Evolutionary conservation across 805 yeast species (phyloP), one percentile per base, ranked within the genome.

Genomic region (Yamadazyma olivae): DNA sequence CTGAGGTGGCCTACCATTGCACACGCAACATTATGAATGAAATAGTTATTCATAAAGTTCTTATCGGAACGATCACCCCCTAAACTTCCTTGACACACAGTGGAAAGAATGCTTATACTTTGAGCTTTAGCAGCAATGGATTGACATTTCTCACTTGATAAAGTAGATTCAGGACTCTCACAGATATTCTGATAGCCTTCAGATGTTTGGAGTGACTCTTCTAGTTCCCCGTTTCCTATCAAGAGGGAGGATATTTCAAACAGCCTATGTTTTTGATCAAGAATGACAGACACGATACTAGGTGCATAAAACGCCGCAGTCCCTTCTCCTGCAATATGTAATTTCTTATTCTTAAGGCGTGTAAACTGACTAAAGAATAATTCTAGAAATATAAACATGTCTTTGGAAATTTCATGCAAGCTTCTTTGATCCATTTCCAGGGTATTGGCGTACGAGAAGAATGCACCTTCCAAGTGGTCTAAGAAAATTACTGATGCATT

Each of bases 171-270:
- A 38, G 56, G 46, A 4, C 67, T 67, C 30, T 65, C 68, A 60
- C 97, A 90, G 5, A 91, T 90, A 96, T 90, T 88, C 39, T 90
- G 90, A 55, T 81, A 76, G 54, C 84, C 86, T 56, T 77, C 77
- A 33, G 72, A 70, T 49, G 79, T 76, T 67, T 88, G 96, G 27
- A 73, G 70, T 34, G 80, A 63, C 1, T 93, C 81, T 56, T 87
- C 93, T 15, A 95, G 83, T 46, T 87, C 74, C 34, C 97, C 97
- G 57, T 90, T 90, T 37, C 97, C 97, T 48, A 90, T 86, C 56
- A 90, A 54, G n/a, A 89, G 77, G 3, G 95, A 85, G 7, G 81
- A 62, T 47, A 88, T 66, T 50, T 84, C 75, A 47, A 61, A 59
- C 1, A 57, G 47, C 40, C 64, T 59, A 38, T 57, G 61, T 18